Conservation (phyloP, 2,329 filamentous ascomycete species). For the Gremmenia infestans region DNA sequence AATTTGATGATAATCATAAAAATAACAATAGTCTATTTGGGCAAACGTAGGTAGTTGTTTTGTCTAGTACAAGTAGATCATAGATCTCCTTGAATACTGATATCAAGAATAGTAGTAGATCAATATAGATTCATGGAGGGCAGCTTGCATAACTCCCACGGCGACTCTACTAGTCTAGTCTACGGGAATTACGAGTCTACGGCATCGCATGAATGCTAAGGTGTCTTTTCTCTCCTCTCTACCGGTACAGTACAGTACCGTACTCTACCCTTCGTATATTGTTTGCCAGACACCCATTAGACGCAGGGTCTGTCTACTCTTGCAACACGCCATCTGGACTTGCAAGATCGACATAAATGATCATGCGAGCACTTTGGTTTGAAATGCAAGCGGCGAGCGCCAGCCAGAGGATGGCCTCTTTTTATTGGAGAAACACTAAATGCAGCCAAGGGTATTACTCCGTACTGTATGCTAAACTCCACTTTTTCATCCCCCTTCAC, state of each 20-base stretch:
- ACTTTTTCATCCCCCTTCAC: not conserved
- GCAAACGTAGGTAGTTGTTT: no score
- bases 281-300: no score
- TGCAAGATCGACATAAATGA: constrained; percentile 24
- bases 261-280: no score
- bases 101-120: no score
- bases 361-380: constrained; percentile 27
- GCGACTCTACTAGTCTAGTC: no score
- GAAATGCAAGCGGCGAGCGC: constrained; percentile 5
- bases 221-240: no score
- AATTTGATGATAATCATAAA: not conserved
- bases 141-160: not conserved
- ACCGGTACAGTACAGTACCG: no score
- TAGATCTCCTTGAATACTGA: not conserved
- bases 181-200: no score
- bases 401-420: not conserved
- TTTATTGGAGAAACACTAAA: not conserved
- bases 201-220: no score
- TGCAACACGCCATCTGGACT: constrained; percentile 19
- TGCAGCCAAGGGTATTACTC: not conserved
- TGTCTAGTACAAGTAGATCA: not conserved
- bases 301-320: no score
- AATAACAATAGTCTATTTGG: no score
- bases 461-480: not conserved
- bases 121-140: not conserved